Evolutionary conservation across 805 yeast genomes (phyloP), one percentile per base, ranked within the genome.

Genomic region (Ogataea naganishii): DNA sequence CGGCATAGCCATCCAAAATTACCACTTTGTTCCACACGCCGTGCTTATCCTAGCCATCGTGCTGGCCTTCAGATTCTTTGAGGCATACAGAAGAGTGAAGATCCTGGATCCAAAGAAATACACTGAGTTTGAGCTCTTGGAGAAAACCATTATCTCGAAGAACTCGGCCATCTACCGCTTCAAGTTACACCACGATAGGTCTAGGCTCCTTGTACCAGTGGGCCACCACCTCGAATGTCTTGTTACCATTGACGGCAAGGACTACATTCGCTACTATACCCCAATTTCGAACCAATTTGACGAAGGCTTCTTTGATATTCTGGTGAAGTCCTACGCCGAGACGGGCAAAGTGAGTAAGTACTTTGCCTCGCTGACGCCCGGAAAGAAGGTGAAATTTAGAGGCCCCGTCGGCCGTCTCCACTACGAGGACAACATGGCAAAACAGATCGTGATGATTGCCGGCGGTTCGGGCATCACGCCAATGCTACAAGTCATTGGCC

Each of bases 401-500:
- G 94, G 94, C 2, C 86, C 92, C 12, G 80, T 80, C 29, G 92
- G 94, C 11, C 67, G 77, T 49, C 72, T 82, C 54, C 53, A 71
- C 20, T 79, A 78, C 49, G 34, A 46, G 23, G 42, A 66, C 16
- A 79, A 79, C 47, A 68, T 72, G 60, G 78, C 75, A 23, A 68
- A 68, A 37, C 71, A 75, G 36, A 63, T 82, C 34, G 75, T 76
- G 13, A 65, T 82, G 59, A 64, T 82, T 42, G 89, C 88, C 6
- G 94, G 92, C 41, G 94, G 94, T 13, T 74, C 89, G 0, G 94
- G 96, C 30, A 79, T 88, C 39, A 84, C 96, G 7, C 96, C 96
- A 22, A 76, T 84, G 58, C 66, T 81, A 47, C 94, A 86, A 57
- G 80, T 88, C 11, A 62, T 82, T 30, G 75, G 81, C 36, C 70